These are phyloP conservation scores for Digitaria exilis DNA, from an alignment of 202 grass and related monocot genomes.

Conservation along the genomic window DNA sequence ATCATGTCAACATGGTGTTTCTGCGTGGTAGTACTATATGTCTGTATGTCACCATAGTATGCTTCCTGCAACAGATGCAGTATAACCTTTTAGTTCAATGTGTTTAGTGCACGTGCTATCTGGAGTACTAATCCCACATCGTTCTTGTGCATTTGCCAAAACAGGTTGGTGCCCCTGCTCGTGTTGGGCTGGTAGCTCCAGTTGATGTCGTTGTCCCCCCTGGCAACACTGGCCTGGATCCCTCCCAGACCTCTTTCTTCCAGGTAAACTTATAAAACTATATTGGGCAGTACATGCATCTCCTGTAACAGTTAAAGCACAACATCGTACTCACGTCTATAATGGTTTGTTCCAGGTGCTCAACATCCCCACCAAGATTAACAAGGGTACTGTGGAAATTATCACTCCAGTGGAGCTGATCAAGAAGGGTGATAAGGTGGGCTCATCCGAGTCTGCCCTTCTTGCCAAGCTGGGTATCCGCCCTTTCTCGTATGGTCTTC, in stretches of 20 bases:
- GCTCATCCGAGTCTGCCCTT: constrained; percentile 82
- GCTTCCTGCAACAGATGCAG: no score
- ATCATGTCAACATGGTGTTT: neutral
- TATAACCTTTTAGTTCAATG: no score
- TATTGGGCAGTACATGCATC: neutral
- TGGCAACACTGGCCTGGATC: constrained; percentile 92
- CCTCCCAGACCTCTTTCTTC: constrained; percentile 95
- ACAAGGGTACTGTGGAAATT: constrained; percentile 95
- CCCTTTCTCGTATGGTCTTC: constrained; percentile 80
- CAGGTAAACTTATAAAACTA: constrained; percentile 47
- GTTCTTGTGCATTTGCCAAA: neutral
- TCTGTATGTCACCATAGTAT: neutral
- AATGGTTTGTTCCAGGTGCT: constrained; percentile 57
- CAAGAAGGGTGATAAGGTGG: constrained; percentile 86
- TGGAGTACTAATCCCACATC: neutral
- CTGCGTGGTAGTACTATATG: neutral
- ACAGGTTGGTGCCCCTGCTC: constrained; percentile 90
- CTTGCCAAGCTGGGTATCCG: constrained; percentile 84
- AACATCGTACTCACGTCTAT: neutral
- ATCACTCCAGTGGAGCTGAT: constrained; percentile 90
- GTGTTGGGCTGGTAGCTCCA: constrained; percentile 88
- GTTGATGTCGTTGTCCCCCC: constrained; percentile 83
- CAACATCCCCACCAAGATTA: constrained; percentile 96
- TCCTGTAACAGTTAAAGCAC: neutral
- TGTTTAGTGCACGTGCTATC: neutral